A percentile compares a stretch with the other conserved stretches of the same genome.
Conservation (phyloP, 176 grass and related monocot species). For the Pharus latifolius region DNA sequence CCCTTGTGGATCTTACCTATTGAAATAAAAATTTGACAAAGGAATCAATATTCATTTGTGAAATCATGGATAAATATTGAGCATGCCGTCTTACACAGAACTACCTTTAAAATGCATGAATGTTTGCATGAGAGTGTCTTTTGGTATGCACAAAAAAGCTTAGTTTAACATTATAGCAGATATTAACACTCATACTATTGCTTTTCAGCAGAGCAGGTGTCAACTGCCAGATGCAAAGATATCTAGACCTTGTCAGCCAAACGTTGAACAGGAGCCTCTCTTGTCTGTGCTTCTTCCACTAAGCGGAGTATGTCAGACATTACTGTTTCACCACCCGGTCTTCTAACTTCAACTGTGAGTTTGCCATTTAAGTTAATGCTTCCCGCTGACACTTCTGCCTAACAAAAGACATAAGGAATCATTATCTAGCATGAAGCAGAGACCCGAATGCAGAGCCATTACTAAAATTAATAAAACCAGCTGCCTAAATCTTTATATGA, state of each 20-base stretch:
- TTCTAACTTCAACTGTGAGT: slow-evolving; percentile 85
- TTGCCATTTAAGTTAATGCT: slow-evolving; percentile 95
- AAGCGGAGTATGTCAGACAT: slow-evolving; percentile 94
- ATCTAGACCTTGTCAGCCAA: slow-evolving; percentile 83
- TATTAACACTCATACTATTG: background rate
- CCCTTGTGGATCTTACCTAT: background rate
- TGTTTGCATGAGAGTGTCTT: background rate
- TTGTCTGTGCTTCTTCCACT: slow-evolving; percentile 91
- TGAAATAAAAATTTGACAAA: background rate
- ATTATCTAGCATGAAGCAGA: background rate
- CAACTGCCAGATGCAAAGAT: background rate
- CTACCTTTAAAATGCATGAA: background rate
- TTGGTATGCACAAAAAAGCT: background rate
- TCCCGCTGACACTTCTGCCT: slow-evolving; percentile 90
- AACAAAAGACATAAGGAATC: slow-evolving; percentile 16
- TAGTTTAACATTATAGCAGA: background rate
- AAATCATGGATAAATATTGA: background rate
- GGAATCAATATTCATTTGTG: background rate
- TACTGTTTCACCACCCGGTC: slow-evolving; percentile 81
- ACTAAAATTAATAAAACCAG: slow-evolving; percentile 7
- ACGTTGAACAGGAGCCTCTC: slow-evolving; percentile 85
- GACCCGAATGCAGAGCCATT: background rate
- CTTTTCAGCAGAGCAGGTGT: background rate
- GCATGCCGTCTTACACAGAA: background rate
- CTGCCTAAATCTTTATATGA: slow-evolving; percentile 9